Conservation (phyloP, 192 early-diverging fungal species). For the Coemansia brasiliensis region DNA sequence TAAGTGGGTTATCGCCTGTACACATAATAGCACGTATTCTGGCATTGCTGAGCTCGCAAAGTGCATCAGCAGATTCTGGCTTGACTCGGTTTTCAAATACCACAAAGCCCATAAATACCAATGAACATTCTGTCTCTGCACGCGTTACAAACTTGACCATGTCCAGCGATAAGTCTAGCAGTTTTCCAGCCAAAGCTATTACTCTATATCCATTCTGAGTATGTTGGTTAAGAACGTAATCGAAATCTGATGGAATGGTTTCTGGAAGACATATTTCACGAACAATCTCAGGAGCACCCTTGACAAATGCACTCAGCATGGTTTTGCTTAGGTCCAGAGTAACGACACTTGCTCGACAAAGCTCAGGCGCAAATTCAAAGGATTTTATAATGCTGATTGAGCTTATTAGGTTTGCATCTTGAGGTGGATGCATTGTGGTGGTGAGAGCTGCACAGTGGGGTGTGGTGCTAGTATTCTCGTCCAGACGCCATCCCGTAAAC, state of each 20-base stretch:
- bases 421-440: slow-evolving; percentile 6
- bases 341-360: slow-evolving; percentile 91
- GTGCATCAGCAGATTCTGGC: slow-evolving; percentile 67
- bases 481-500: slow-evolving; percentile 87
- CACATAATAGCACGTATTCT: slow-evolving; percentile 94
- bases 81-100: slow-evolving; percentile 99
- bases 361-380: slow-evolving; percentile 88
- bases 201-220: slow-evolving; percentile 94
- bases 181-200: slow-evolving; percentile 83
- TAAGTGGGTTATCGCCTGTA: slow-evolving; percentile 96
- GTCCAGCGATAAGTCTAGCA: slow-evolving; percentile 54
- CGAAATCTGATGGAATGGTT: slow-evolving; percentile 78
- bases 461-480: slow-evolving; percentile 72
- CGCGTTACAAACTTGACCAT: slow-evolving; percentile 64
- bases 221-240: slow-evolving; percentile 69
- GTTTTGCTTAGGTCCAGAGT: slow-evolving; percentile 54
- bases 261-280: slow-evolving; percentile 73
- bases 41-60: slow-evolving; percentile 76
- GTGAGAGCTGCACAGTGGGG: not conserved
- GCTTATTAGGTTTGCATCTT: not conserved
- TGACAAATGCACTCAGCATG: slow-evolving; percentile 67
- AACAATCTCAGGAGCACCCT: slow-evolving; percentile 97
- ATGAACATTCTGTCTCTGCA: slow-evolving; percentile 70
- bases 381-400: slow-evolving; percentile 63
- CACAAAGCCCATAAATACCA: slow-evolving; percentile 91